phyloP scores from a whole-genome alignment of 2,329 filamentous ascomycete species.

The Orbilia javanica region DNA sequence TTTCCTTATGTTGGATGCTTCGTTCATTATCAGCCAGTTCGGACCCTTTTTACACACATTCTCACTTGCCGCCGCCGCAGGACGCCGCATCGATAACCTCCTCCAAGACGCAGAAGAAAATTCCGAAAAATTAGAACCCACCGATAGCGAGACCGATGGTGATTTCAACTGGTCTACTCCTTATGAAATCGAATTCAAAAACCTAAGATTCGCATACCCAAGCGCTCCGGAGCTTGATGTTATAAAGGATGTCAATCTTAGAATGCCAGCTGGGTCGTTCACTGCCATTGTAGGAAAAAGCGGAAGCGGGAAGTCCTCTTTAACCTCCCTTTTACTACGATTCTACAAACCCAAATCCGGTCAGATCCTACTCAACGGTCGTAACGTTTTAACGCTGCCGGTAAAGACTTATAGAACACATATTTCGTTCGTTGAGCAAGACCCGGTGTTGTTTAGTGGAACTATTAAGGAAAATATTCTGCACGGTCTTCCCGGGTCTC shows the following conservation, averaged over 20 bases:
- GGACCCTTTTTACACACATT: slow-evolving; percentile 74
- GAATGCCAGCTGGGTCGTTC: slow-evolving; percentile 67
- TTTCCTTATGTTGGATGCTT: slow-evolving; percentile 74
- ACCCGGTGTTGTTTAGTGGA: slow-evolving; percentile 77
- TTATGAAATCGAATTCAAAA: slow-evolving; percentile 64
- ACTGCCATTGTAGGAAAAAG: slow-evolving; percentile 73
- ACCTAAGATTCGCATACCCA: slow-evolving; percentile 66
- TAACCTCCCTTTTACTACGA: slow-evolving; percentile 71
- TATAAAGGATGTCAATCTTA: slow-evolving; percentile 66
- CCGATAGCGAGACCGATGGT: neutral
- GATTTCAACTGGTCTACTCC: slow-evolving; percentile 36
- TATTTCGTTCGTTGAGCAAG: slow-evolving; percentile 76
- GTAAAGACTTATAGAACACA: slow-evolving; percentile 68
- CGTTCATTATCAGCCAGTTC: slow-evolving; percentile 74
- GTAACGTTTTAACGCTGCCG: slow-evolving; percentile 68
- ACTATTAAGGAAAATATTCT: slow-evolving; percentile 71
- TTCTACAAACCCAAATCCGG: slow-evolving; percentile 72
- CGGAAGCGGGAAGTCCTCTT: slow-evolving; percentile 72
- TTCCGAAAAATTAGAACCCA: slow-evolving; percentile 17
- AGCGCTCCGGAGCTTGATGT: slow-evolving; percentile 65
- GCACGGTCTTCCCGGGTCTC: slow-evolving; percentile 68
- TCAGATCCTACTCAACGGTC: slow-evolving; percentile 68
- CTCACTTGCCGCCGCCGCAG: slow-evolving; percentile 70
- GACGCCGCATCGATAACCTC: slow-evolving; percentile 61
- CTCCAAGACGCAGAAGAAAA: slow-evolving; percentile 51